Conservation (phyloP, 2,329 filamentous ascomycete species). For the Beauveria sp. region DNA sequence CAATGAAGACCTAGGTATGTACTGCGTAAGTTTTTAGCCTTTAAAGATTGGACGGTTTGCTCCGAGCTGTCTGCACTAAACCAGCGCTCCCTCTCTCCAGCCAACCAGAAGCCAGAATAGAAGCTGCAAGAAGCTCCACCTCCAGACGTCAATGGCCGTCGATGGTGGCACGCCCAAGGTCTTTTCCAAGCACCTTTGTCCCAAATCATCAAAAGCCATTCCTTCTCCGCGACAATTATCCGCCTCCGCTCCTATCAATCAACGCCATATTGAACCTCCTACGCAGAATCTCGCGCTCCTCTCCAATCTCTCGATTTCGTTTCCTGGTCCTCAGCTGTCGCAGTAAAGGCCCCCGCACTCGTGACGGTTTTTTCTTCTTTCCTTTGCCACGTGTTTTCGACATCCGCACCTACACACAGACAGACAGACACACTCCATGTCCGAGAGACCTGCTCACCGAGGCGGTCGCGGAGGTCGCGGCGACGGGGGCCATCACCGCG, state of each 20-base stretch:
- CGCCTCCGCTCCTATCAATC: neutral
- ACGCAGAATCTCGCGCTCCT: neutral
- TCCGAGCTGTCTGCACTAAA: too few species aligned
- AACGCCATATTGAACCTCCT: neutral
- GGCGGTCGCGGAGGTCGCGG: constrained; percentile 36
- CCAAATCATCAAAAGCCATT: too few species aligned
- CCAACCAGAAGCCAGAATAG: too few species aligned
- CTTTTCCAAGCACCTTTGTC: too few species aligned
- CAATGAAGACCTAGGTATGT: too few species aligned
- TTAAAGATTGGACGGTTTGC: too few species aligned
- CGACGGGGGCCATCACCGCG: constrained; percentile 27
- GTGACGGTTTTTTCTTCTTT: neutral
- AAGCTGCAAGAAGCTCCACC: too few species aligned
- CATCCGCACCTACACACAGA: constrained; percentile 6
- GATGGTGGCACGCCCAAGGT: too few species aligned
- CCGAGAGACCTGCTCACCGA: constrained; percentile 43
- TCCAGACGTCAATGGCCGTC: too few species aligned
- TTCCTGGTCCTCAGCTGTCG: neutral
- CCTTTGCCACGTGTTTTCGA: neutral
- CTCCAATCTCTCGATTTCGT: neutral
- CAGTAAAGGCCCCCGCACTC: neutral
- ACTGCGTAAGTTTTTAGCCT: too few species aligned
- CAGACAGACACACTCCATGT: constrained; percentile 30
- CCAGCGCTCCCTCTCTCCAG: too few species aligned
- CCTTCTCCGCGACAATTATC: too few species aligned